phyloP scores from a whole-genome alignment of 306 rosid species.

The Quercus mongolica region DNA sequence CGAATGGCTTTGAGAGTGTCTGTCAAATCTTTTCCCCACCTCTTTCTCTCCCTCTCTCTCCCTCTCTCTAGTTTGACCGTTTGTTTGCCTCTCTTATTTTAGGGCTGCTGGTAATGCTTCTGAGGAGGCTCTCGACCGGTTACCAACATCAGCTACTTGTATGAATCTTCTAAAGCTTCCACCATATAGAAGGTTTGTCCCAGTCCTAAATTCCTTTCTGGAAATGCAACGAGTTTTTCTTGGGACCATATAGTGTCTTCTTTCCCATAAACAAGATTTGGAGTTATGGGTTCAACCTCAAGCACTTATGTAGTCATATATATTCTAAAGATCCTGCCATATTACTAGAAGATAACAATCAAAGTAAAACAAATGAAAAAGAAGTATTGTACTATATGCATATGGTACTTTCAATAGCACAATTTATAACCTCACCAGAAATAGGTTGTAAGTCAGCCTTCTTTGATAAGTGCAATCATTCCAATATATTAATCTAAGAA shows the following conservation, averaged over 20 bases:
- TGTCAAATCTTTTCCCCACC: neutral
- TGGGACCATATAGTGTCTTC: neutral
- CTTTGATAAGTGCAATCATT: neutral
- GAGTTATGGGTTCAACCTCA: neutral
- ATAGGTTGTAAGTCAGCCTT: neutral
- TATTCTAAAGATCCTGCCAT: neutral
- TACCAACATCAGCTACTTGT: slow-evolving; percentile 97
- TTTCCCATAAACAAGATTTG: neutral
- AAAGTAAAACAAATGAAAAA: neutral
- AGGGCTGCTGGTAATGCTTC: slow-evolving; percentile 92
- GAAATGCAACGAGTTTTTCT: neutral
- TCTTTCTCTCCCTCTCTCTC: neutral
- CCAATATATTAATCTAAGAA: neutral
- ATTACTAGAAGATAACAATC: neutral
- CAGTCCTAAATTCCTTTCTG: slow-evolving; percentile 15
- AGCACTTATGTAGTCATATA: neutral
- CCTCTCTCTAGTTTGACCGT: neutral
- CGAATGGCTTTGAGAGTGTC: neutral
- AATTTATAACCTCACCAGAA: neutral
- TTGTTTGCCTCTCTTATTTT: slow-evolving; percentile 16
- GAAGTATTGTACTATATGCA: neutral
- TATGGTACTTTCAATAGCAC: neutral
- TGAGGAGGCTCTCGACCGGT: slow-evolving; percentile 90
- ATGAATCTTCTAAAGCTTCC: slow-evolving; percentile 99
- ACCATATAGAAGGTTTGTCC: slow-evolving; percentile 85